Evolutionary conservation across 2,329 filamentous ascomycete genomes (phyloP), one percentile per base, ranked within the genome.

Genomic region (Penicillium vulpinum): DNA sequence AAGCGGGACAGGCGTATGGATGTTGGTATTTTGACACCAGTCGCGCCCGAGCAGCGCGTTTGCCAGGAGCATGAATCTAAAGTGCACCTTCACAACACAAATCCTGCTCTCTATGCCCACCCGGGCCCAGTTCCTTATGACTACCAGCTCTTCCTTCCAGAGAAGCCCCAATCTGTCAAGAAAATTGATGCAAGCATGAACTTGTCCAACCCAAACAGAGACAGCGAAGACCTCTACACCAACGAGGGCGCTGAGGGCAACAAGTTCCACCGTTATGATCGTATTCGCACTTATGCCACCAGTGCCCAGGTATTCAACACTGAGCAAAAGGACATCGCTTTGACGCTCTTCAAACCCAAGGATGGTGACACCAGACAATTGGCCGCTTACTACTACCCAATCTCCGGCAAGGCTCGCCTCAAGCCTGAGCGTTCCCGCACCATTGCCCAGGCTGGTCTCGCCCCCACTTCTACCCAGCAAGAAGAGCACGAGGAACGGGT

Each of bases 361-460:
- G 64, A 72, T 45, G 60, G 62, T 18, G 65, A 69, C 28, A 60
- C 68, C 21, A 77, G 74, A 56, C 75, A 76, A 49, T 82, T 81
- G 66, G 85, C 77, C 1, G 85, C 85, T 15, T 88, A 85, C 69
- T 85, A 85, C 68, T 87, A 87, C 59, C 84, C 85, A 0, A 81
- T 88, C 52, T 71, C 81, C 21, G 80, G 82, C 66, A 81, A 82
- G 67, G 81, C 81, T n/a, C 78, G 77, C 22, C 75, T 88, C 46
- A 83, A 81, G 70, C 78, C 79, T 5, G 78, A 80, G 55, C 72
- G 76, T 26, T 72, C 75, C 51, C 77, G 75, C 50, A 77, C 73
- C 33, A 76, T 77, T 45, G 73, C 75, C 9, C 73, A 77, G 54
- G 71, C 76, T 4, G 75, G 76, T 40, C 61, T 68, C 61, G 75